Evolutionary conservation across 495 filamentous ascomycete species (phyloP).

Genomic region (Durotheca rogersii): DNA sequence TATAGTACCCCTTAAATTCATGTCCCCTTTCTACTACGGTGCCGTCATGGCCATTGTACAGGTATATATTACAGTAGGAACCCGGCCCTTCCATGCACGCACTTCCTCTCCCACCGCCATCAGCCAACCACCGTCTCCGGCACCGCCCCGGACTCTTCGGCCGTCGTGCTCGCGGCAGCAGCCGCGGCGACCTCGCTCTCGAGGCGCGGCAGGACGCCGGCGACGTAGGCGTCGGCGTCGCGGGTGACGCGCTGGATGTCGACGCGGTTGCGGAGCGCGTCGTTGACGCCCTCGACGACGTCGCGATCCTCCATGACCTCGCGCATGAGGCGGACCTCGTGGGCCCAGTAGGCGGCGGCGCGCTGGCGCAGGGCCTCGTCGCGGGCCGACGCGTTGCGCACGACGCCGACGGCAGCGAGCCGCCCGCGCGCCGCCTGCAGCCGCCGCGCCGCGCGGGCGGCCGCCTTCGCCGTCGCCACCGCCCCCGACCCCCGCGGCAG

Average conservation of each 20-base stretch:
- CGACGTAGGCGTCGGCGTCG: constrained; percentile 58
- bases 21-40: no score
- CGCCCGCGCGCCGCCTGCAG: constrained; percentile 45
- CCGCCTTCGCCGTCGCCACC: constrained; percentile 44
- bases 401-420: constrained; percentile 52
- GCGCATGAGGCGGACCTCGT: constrained; percentile 55
- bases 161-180: constrained; percentile 7
- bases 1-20: no score
- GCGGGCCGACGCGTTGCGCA: constrained; percentile 56
- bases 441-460: constrained; percentile 46
- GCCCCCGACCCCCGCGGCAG: no score
- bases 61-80: no score
- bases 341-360: constrained; percentile 51
- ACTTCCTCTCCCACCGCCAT: background rate
- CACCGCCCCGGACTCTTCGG: background rate
- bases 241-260: constrained; percentile 49
- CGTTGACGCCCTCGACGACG: constrained; percentile 57
- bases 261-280: constrained; percentile 53
- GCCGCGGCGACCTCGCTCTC: constrained; percentile 7
- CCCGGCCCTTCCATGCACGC: no score
- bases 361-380: constrained; percentile 53
- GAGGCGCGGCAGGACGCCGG: constrained; percentile 44
- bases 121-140: background rate
- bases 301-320: constrained; percentile 63
- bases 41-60: no score